A percentile compares a stretch with the other conserved stretches of the same genome.
Evolutionary conservation across 2,329 filamentous ascomycete species (phyloP).

Genomic region (Westerdykella ornata): DNA sequence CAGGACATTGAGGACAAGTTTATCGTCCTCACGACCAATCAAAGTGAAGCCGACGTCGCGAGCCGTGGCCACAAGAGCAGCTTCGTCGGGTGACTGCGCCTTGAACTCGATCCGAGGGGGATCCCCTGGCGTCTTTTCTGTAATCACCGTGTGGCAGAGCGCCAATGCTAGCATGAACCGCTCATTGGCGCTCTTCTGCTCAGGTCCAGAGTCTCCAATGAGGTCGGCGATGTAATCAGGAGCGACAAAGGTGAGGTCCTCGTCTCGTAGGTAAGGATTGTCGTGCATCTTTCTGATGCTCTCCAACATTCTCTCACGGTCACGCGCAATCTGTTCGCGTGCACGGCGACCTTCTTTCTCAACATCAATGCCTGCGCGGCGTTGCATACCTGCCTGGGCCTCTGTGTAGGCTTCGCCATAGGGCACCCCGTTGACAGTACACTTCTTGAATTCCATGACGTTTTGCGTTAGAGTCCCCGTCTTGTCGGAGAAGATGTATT

Average conservation of each 20-base stretch:
- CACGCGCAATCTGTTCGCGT: conserved; percentile 69
- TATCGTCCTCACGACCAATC: conserved; percentile 69
- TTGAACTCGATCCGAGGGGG: conserved; percentile 89
- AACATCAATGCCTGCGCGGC: conserved; percentile 78
- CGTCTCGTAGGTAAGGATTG: conserved; percentile 86
- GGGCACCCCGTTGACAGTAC: conserved; percentile 87
- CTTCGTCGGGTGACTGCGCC: conserved; percentile 94
- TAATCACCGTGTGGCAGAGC: conserved; percentile 94
- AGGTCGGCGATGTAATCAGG: conserved; percentile 84
- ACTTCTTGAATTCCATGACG: conserved; percentile 99
- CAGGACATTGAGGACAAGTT: conserved; percentile 78
- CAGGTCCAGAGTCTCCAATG: conserved; percentile 64
- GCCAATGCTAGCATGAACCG: conserved; percentile 93
- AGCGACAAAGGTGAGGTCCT: conserved; percentile 85
- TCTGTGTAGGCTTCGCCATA: conserved; percentile 98
- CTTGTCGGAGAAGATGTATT: conserved; percentile 98
- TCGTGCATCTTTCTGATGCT: conserved; percentile 70
- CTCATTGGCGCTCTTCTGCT: conserved; percentile 71
- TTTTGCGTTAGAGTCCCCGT: conserved; percentile 86
- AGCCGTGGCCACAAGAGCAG: conserved; percentile 86
- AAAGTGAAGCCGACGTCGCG: conserved; percentile 94
- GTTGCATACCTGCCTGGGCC: conserved; percentile 92
- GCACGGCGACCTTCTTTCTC: conserved; percentile 70
- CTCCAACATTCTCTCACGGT: conserved; percentile 65
- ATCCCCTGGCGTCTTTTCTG: conserved; percentile 83